A percentile compares a stretch with the other conserved stretches of the same genome.
phyloP scores from a whole-genome alignment of 2,329 filamentous ascomycete genomes.

The Magnaporthiopsis poae region DNA sequence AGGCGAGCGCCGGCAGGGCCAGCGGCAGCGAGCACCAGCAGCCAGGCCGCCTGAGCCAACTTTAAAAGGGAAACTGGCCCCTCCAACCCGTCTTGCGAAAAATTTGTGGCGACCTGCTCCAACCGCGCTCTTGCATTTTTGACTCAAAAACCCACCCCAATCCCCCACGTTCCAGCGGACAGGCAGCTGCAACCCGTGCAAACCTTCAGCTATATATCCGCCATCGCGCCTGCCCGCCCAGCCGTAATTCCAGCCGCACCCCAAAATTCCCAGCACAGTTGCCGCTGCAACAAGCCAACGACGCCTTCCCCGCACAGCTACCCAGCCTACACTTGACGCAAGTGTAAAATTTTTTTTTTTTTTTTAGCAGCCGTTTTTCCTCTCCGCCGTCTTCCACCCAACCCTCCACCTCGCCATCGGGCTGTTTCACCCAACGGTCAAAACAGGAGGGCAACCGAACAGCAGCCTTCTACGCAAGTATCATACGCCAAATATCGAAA shows the following conservation, averaged over 20 bases:
- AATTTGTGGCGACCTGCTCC: constrained; percentile 7
- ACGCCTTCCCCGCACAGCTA: too few relatives aligned
- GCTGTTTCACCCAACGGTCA: neutral
- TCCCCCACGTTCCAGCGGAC: constrained; percentile 6
- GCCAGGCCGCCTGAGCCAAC: neutral
- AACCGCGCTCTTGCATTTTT: constrained; percentile 2
- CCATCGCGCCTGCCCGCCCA: constrained; percentile 1
- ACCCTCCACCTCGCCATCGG: too few relatives aligned
- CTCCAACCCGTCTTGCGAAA: constrained; percentile 6
- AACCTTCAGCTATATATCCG: constrained; percentile 3
- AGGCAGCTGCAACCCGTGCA: neutral
- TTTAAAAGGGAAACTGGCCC: constrained; percentile 8
- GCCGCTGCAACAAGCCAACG: neutral
- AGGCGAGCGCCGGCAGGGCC: neutral
- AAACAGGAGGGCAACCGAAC: neutral
- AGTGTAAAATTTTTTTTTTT: too few relatives aligned
- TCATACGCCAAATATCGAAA: neutral
- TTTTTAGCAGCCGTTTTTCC: neutral
- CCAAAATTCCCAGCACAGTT: neutral
- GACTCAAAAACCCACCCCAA: constrained; percentile 2
- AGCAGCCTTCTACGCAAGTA: neutral
- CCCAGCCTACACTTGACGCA: neutral
- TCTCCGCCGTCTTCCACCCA: neutral
- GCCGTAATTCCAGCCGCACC: neutral
- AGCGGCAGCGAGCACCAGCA: neutral